Evolutionary conservation across 2,329 filamentous ascomycete genomes (phyloP).

Genomic region (Mariannaea elegans): DNA sequence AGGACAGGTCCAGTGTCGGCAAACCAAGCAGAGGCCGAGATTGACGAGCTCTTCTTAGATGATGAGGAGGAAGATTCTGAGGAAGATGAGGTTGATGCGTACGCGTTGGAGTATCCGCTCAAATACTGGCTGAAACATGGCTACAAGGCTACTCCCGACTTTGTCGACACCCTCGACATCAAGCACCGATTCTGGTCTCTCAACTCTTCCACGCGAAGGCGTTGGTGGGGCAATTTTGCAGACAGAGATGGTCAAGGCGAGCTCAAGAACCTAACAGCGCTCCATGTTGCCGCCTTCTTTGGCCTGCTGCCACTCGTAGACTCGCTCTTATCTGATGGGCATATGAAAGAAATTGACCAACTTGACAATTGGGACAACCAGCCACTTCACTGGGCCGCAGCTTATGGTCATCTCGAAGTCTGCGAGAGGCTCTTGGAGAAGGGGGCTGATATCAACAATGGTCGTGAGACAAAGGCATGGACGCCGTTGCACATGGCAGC

Average conservation of each 20-base stretch:
- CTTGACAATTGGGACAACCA: constrained; percentile 17
- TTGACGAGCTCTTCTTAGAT: constrained; percentile 18
- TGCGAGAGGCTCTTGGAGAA: constrained; percentile 14
- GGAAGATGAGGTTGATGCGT: constrained; percentile 7
- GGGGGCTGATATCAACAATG: constrained; percentile 16
- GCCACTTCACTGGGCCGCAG: constrained; percentile 14
- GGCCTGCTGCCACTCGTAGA: constrained; percentile 7
- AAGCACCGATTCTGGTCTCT: constrained; percentile 16
- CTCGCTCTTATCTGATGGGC: constrained; percentile 8
- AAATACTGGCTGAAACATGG: constrained; percentile 21
- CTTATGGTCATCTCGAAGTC: constrained; percentile 3
- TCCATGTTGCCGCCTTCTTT: constrained; percentile 17
- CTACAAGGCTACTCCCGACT: constrained; percentile 13
- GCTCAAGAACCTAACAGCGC: constrained; percentile 17
- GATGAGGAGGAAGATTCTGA: constrained; percentile 8
- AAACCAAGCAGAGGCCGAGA: constrained; percentile 17
- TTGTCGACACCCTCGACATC: constrained; percentile 15
- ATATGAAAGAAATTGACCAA: constrained; percentile 1
- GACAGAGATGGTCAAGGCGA: constrained; percentile 9
- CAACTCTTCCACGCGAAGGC: constrained; percentile 7
- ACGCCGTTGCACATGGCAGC: constrained; percentile 19
- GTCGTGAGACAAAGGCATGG: constrained; percentile 3
- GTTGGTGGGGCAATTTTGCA: constrained; percentile 18
- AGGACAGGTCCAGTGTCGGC: background rate
- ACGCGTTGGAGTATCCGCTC: constrained; percentile 18